These are phyloP conservation scores for Trifolium repens DNA, from an alignment of 306 rosid genomes.

Conservation along the genomic window DNA sequence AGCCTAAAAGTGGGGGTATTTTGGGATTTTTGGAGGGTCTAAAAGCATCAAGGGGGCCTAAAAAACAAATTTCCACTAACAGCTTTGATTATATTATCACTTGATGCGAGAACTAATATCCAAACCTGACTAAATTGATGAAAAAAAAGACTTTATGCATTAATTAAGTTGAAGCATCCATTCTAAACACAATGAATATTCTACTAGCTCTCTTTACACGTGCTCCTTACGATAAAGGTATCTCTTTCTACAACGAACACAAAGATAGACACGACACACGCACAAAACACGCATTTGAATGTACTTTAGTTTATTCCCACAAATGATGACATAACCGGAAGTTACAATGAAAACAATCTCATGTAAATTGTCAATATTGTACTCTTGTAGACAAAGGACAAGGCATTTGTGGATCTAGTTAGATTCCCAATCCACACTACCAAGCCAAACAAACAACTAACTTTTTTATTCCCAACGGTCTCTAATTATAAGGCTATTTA, in stretches of 20 bases:
- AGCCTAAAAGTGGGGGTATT: no score
- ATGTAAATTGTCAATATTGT: background rate
- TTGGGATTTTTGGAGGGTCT: no score
- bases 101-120: no score
- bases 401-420: background rate
- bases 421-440: background rate
- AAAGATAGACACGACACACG: slow-evolving; percentile 16
- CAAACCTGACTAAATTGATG: no score
- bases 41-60: no score
- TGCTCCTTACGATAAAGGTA: background rate
- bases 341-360: slow-evolving; percentile 3
- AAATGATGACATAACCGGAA: background rate
- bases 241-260: background rate
- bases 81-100: no score
- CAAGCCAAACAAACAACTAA: background rate
- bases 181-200: background rate
- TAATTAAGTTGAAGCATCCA: no score
- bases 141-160: no score
- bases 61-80: no score
- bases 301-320: slow-evolving; percentile 1
- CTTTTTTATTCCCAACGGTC: no score
- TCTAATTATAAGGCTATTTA: no score
- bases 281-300: slow-evolving; percentile 40
- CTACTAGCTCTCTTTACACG: slow-evolving; percentile 13
- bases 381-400: background rate